Evolutionary conservation across 768 basidiomycete genomes (phyloP).

Genomic region (Trametes cinnabarina): DNA sequence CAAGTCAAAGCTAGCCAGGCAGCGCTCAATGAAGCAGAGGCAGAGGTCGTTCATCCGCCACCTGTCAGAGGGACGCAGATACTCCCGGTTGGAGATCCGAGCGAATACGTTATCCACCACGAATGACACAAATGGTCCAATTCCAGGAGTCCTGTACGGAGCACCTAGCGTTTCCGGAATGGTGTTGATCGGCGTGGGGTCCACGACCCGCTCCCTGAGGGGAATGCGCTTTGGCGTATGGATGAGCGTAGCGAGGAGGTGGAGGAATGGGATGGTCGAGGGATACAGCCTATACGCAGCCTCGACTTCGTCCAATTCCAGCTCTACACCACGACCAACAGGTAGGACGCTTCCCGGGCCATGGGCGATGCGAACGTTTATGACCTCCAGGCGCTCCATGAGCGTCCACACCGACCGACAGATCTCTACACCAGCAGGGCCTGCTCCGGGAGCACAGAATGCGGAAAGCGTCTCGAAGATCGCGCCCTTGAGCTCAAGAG

Average conservation of each 20-base stretch:
- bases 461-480: conserved; percentile 78
- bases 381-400: conserved; percentile 83
- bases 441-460: conserved; percentile 81
- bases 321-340: conserved; percentile 74
- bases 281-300: conserved; percentile 77
- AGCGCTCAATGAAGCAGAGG: conserved; percentile 81
- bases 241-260: conserved; percentile 76
- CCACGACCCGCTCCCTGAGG: conserved; percentile 54
- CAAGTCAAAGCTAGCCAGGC: conserved; percentile 78
- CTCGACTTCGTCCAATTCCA: conserved; percentile 88
- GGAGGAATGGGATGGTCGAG: conserved; percentile 84
- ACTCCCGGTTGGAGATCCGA: conserved; percentile 73
- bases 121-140: conserved; percentile 81
- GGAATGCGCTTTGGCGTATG: conserved; percentile 77
- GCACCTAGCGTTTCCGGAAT: conserved; percentile 80
- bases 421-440: conserved; percentile 69
- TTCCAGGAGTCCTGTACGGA: conserved; percentile 75
- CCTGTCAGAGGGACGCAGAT: conserved; percentile 67
- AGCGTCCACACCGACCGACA: conserved; percentile 80
- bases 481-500: conserved; percentile 87
- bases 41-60: conserved; percentile 88
- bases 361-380: conserved; percentile 59
- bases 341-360: conserved; percentile 47
- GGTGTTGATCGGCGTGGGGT: conserved; percentile 63
- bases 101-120: conserved; percentile 88